phyloP scores from a whole-genome alignment of 768 basidiomycete genomes.

The Amanita subjunquillea region DNA sequence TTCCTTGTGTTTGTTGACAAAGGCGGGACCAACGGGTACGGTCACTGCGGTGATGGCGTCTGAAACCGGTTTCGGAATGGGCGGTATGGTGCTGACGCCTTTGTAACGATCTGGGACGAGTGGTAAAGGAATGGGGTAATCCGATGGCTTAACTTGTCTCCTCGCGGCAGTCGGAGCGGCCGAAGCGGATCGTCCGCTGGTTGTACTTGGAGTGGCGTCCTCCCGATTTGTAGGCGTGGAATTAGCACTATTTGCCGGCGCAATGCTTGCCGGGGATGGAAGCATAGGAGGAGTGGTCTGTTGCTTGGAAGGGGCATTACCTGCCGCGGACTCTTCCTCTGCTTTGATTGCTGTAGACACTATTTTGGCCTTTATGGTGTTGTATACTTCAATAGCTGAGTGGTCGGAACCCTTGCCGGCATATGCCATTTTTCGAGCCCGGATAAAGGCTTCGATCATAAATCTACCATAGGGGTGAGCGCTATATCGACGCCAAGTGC shows the following conservation, averaged over 20 bases:
- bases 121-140: constrained; percentile 24
- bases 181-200: constrained; percentile 19
- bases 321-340: constrained; percentile 20
- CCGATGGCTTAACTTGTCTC: constrained; percentile 18
- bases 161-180: constrained; percentile 21
- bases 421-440: constrained; percentile 28
- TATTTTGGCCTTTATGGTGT: constrained; percentile 25
- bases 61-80: constrained; percentile 32
- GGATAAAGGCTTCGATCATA: constrained; percentile 74
- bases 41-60: constrained; percentile 33
- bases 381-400: constrained; percentile 27
- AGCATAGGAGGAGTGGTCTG: constrained; percentile 58
- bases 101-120: constrained; percentile 27
- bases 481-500: constrained; percentile 13
- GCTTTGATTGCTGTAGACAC: constrained; percentile 29
- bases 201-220: constrained; percentile 41
- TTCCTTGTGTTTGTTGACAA: constrained; percentile 33
- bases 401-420: constrained; percentile 24
- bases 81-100: constrained; percentile 20
- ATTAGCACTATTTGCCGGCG: constrained; percentile 58
- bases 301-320: constrained; percentile 23
- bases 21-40: constrained; percentile 31
- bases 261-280: constrained; percentile 67
- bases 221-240: constrained; percentile 65
- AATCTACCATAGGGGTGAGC: constrained; percentile 37